phyloP scores from a whole-genome alignment of 192 early-diverging fungal species.

The Gigaspora rosea region DNA sequence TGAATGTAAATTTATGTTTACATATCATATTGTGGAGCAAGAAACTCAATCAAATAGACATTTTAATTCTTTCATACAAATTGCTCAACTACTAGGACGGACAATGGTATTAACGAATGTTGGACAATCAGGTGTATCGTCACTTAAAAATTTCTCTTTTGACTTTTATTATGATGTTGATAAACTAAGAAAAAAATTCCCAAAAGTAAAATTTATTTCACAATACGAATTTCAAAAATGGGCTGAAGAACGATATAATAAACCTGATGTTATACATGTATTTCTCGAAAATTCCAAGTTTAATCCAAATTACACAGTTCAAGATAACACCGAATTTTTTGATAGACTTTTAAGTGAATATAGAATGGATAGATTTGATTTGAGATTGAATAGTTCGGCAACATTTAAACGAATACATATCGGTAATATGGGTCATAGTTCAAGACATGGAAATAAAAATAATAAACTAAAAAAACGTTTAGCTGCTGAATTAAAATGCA shows the following conservation, averaged over 20 bases:
- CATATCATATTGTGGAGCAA: too few species aligned
- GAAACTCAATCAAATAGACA: too few species aligned
- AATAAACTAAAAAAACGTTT: neutral
- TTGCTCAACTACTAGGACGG: too few species aligned
- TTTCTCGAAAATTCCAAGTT: neutral
- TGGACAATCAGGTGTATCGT: too few species aligned
- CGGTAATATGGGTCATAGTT: neutral
- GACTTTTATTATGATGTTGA: too few species aligned
- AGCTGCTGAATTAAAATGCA: neutral
- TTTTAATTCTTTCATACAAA: too few species aligned
- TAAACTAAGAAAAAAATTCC: too few species aligned
- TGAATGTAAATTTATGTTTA: too few species aligned
- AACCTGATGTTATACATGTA: neutral
- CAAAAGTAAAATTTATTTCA: too few species aligned
- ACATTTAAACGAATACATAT: neutral
- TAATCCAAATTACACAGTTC: neutral
- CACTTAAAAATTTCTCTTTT: too few species aligned
- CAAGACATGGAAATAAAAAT: neutral
- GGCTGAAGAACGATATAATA: neutral
- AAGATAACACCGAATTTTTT: neutral
- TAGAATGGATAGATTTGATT: neutral
- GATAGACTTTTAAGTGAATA: neutral
- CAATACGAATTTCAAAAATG: constrained; percentile 2
- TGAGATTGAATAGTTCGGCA: neutral
- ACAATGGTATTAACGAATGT: too few species aligned